A percentile compares a stretch with the other conserved stretches of the same genome.
Conservation (phyloP, 768 basidiomycete species). For the Boletus barrowsii region DNA sequence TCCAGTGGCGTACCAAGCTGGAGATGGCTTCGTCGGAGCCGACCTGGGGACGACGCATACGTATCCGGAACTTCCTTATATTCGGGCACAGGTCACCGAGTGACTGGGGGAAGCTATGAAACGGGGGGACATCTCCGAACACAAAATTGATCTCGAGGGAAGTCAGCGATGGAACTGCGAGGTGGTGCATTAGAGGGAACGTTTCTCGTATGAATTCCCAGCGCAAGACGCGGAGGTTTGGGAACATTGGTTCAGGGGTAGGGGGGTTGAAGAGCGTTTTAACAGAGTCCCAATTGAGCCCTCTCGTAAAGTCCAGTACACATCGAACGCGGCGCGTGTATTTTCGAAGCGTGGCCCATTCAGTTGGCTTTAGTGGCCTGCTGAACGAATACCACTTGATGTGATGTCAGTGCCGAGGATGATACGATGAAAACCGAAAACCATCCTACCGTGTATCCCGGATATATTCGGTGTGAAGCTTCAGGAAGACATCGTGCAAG, state of each 20-base stretch:
- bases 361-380: background rate
- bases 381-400: slow-evolving; percentile 2
- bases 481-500: slow-evolving; percentile 4
- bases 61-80: background rate
- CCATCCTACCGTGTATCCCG: background rate
- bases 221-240: slow-evolving; percentile 1
- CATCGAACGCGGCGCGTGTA: slow-evolving; percentile 2
- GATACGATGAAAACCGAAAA: background rate
- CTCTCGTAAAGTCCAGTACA: background rate
- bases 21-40: slow-evolving; percentile 1
- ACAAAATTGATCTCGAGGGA: slow-evolving; percentile 2
- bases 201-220: slow-evolving; percentile 9
- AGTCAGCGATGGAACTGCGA: slow-evolving; percentile 1
- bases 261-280: slow-evolving; percentile 3
- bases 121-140: slow-evolving; percentile 1
- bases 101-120: background rate
- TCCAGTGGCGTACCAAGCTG: background rate
- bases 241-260: slow-evolving; percentile 2
- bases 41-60: slow-evolving; percentile 4
- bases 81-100: slow-evolving; percentile 3
- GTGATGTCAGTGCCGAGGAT: background rate
- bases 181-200: slow-evolving; percentile 5
- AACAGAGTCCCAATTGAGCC: slow-evolving; percentile 4
- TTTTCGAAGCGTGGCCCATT: slow-evolving; percentile 3
- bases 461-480: slow-evolving; percentile 5